Percentiles rank a stretch among this genome's conserved stretches.
phyloP scores from a whole-genome alignment of 805 yeast species.

The Ogataea dorogensis region DNA sequence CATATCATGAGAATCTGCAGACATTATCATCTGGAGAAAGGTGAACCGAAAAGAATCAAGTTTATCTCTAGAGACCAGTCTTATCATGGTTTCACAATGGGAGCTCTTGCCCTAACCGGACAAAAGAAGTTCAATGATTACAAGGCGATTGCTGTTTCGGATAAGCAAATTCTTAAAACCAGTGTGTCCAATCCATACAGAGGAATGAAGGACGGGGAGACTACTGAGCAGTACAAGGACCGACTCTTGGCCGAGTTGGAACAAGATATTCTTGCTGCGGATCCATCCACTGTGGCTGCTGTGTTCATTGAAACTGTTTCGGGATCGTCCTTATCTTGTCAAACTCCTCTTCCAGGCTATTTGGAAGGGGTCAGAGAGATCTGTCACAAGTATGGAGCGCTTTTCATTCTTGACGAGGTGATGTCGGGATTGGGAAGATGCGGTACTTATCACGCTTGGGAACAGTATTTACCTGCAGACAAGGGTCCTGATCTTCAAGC shows the following conservation, averaged over 20 bases:
- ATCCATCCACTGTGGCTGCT: constrained; percentile 42
- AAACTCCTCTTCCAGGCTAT: constrained; percentile 43
- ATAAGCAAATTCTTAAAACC: constrained; percentile 24
- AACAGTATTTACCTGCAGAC: constrained; percentile 19
- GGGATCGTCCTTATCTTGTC: constrained; percentile 44
- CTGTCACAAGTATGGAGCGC: constrained; percentile 48
- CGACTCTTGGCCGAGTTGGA: constrained; percentile 39
- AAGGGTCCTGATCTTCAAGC: constrained; percentile 45
- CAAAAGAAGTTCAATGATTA: constrained; percentile 32
- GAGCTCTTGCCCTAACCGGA: constrained; percentile 40
- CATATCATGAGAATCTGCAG: constrained; percentile 68
- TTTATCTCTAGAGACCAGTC: constrained; percentile 40
- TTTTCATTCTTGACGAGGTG: constrained; percentile 50
- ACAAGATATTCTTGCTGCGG: constrained; percentile 36
- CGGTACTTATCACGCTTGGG: constrained; percentile 44
- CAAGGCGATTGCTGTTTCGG: constrained; percentile 24
- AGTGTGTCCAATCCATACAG: constrained; percentile 35
- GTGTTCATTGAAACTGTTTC: constrained; percentile 44
- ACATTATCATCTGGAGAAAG: constrained; percentile 41
- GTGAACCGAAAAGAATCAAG: constrained; percentile 37
- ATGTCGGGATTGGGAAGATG: constrained; percentile 55
- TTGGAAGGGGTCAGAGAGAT: constrained; percentile 42
- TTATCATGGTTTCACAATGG: constrained; percentile 47
- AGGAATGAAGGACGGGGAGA: constrained; percentile 32
- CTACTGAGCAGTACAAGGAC: constrained; percentile 37